Conservation (phyloP, 192 early-diverging fungal species). For the Pilobolus umbonatus region DNA sequence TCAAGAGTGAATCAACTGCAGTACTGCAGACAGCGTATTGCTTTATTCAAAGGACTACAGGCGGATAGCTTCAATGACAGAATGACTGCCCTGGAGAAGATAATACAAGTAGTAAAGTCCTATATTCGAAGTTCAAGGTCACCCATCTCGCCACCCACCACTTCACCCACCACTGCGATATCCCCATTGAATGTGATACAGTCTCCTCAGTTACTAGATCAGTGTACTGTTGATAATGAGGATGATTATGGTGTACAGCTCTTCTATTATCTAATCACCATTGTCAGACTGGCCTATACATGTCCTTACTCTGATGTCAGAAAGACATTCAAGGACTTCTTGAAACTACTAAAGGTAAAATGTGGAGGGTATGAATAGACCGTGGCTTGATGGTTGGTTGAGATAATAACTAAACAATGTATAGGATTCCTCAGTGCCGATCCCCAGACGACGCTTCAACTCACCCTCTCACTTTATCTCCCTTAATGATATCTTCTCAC, state of each 20-base stretch:
- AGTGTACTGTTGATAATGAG: not conserved
- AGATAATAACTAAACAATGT: no score
- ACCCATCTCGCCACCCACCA: constrained; percentile 17
- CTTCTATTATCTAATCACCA: constrained; percentile 44
- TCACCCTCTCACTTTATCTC: constrained; percentile 54
- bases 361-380: no score
- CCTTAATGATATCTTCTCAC: constrained; percentile 42
- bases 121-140: constrained; percentile 25
- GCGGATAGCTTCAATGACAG: constrained; percentile 18
- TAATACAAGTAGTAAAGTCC: constrained; percentile 38
- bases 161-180: constrained; percentile 5
- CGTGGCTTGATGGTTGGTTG: no score
- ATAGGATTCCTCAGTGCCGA: constrained; percentile 33
- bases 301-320: constrained; percentile 51
- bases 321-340: constrained; percentile 40
- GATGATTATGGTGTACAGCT: constrained; percentile 28
- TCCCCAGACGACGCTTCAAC: constrained; percentile 39
- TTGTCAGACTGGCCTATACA: constrained; percentile 41
- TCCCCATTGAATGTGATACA: not conserved
- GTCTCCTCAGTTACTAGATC: not conserved
- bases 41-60: constrained; percentile 34
- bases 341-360: constrained; percentile 39
- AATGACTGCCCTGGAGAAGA: constrained; percentile 22
- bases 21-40: constrained; percentile 31
- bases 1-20: constrained; percentile 27